phyloP scores from a whole-genome alignment of 805 yeast genomes.

The Cyberlindnera japonica region DNA sequence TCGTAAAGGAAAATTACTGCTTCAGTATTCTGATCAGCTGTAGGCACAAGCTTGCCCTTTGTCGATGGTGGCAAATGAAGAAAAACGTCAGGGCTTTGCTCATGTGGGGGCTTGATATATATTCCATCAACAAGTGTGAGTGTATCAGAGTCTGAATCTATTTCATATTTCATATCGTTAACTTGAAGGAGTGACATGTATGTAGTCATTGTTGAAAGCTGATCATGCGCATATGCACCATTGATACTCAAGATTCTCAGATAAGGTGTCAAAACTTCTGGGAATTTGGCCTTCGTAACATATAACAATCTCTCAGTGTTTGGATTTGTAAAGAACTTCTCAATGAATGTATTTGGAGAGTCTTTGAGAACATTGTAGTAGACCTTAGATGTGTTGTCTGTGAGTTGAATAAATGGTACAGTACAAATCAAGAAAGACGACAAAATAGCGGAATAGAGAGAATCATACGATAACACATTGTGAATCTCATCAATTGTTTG shows the following conservation, averaged over 20 bases:
- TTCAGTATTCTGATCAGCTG: constrained; percentile 34
- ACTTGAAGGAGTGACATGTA: constrained; percentile 49
- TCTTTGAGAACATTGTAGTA: constrained; percentile 29
- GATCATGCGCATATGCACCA: constrained; percentile 62
- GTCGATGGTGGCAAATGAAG: constrained; percentile 53
- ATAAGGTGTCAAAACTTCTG: constrained; percentile 58
- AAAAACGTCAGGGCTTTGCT: constrained; percentile 40
- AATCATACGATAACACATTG: constrained; percentile 44
- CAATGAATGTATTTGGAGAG: constrained; percentile 37
- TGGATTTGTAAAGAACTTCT: constrained; percentile 33
- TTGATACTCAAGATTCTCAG: constrained; percentile 58
- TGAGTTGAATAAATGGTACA: constrained; percentile 45
- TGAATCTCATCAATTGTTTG: constrained; percentile 39
- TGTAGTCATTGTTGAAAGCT: constrained; percentile 54
- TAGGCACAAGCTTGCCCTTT: constrained; percentile 65
- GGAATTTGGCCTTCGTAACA: constrained; percentile 70
- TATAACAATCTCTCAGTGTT: constrained; percentile 32
- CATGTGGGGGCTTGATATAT: constrained; percentile 55
- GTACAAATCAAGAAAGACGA: constrained; percentile 33
- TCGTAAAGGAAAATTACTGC: constrained; percentile 64
- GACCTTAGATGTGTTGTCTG: constrained; percentile 31
- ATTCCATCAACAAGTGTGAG: constrained; percentile 47
- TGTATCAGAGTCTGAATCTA: constrained; percentile 47
- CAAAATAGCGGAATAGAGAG: constrained; percentile 44
- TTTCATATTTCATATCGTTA: constrained; percentile 38